Conservation (phyloP, 768 basidiomycete genomes). For the Gyrodon lividus region DNA sequence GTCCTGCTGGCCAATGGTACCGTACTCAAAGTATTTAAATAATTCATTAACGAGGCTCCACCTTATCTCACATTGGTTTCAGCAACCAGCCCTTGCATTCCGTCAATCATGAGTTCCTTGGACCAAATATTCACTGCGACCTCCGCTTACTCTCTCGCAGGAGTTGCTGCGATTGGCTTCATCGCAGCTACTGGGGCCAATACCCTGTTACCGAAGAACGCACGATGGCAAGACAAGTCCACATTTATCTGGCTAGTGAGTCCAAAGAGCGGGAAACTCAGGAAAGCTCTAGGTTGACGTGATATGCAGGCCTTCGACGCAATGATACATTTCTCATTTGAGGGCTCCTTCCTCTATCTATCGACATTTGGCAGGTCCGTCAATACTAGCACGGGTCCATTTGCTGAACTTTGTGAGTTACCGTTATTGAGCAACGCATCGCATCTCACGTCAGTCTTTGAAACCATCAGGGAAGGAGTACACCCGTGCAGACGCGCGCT, state of each 20-base stretch:
- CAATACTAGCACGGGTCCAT: slow-evolving; percentile 61
- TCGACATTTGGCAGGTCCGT: slow-evolving; percentile 75
- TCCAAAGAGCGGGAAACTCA: slow-evolving; percentile 2
- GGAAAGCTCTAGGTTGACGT: too few species aligned
- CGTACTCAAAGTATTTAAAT: neutral
- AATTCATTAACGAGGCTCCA: too few species aligned
- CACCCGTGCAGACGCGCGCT: slow-evolving; percentile 74
- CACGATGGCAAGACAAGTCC: slow-evolving; percentile 60
- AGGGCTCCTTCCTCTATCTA: slow-evolving; percentile 78
- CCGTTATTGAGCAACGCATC: neutral
- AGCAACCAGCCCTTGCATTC: neutral
- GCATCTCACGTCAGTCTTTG: neutral
- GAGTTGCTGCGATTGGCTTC: slow-evolving; percentile 50
- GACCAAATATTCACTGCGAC: slow-evolving; percentile 51
- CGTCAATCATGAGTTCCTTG: slow-evolving; percentile 17
- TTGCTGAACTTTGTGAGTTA: slow-evolving; percentile 72
- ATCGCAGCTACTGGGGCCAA: slow-evolving; percentile 55
- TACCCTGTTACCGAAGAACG: slow-evolving; percentile 59
- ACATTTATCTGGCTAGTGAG: slow-evolving; percentile 80
- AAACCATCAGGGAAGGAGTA: slow-evolving; percentile 70
- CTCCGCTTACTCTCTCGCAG: slow-evolving; percentile 62
- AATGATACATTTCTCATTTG: slow-evolving; percentile 74
- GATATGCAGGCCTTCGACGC: slow-evolving; percentile 68
- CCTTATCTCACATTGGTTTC: neutral
- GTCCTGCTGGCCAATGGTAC: too few species aligned